phyloP scores from a whole-genome alignment of 2,329 filamentous ascomycete genomes.

The Diaporthe longicolla region DNA sequence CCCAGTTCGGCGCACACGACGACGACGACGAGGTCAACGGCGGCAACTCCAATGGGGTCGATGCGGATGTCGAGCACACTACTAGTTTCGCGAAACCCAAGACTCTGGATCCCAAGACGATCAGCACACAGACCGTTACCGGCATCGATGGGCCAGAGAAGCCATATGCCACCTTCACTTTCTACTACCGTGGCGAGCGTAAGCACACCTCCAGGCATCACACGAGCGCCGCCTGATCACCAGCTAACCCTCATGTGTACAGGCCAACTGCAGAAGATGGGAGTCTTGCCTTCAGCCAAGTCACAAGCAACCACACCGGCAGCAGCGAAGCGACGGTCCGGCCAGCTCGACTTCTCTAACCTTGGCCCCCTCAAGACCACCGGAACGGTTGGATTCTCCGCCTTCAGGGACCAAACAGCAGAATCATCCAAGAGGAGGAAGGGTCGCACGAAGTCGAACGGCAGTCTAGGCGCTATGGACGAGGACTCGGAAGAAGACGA shows the following conservation, averaged over 20 bases:
- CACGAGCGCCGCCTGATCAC: background rate
- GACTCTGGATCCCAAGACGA: constrained; percentile 94
- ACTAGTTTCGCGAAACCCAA: constrained; percentile 98
- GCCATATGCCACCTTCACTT: constrained; percentile 97
- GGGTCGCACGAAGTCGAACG: constrained; percentile 72
- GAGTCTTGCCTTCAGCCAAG: constrained; percentile 81
- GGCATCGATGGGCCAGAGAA: constrained; percentile 96
- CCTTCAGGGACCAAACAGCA: constrained; percentile 81
- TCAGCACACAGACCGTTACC: constrained; percentile 99
- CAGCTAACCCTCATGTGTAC: constrained; percentile 45
- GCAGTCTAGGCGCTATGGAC: constrained; percentile 68
- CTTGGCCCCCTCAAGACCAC: constrained; percentile 86
- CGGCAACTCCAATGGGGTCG: constrained; percentile 67
- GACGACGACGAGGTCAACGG: constrained; percentile 81
- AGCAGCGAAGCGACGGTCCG: constrained; percentile 82
- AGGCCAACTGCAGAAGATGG: constrained; percentile 98
- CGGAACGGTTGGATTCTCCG: constrained; percentile 91
- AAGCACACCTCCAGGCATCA: constrained; percentile 59
- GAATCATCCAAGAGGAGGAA: constrained; percentile 71
- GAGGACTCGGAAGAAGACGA: constrained; percentile 83
- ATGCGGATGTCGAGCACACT: constrained; percentile 93
- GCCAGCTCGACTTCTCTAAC: constrained; percentile 86
- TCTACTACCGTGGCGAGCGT: constrained; percentile 97
- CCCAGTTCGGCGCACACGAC: constrained; percentile 96
- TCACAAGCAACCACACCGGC: constrained; percentile 71